Base-by-base conservation (phyloP, 1,139 yeast species). In the Saccharomycopsis crataegensis region DNA sequence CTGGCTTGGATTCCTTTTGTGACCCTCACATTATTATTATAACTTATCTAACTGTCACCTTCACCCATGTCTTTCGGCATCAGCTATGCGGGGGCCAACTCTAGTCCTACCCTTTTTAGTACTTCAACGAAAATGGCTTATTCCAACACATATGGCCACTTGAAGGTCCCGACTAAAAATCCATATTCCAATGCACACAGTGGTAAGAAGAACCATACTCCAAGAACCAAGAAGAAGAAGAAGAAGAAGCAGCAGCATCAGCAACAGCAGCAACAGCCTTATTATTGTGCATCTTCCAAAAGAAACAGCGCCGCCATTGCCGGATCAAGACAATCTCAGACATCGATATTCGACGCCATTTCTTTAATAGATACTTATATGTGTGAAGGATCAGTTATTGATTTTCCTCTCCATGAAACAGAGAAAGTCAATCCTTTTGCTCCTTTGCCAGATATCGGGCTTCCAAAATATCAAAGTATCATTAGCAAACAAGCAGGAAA, bases 291-390 rank as follows among this genome's bases (percentile, higher is more conserved):
- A 2, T 14, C n/a, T 37, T 12, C 41, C 41, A 28, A 43, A 16
- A 43, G 16, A 28, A 37, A 4, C 41, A 37, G 41, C 41, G 16
- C n/a, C 14, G 36, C 38, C 9, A 32, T 33, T 22, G 32, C 16
- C 31, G 28, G 17, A 12, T 8, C 34, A 16, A 45, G 50, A 46
- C 31, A 40, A 32, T 40, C 46, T 12, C 38, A 11, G 11, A 14
- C 14, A 7, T 51, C 52, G 6, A 33, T 54, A 6, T 54, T 34
- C 28, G 57, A 54, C 44, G 55, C 57, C 7, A 22, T 54, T 5
- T 51, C 55, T 12, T 42, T 54, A 11, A 54, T 54, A 8, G 57
- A 54, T 46, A 52, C 47, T 8, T 54, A 54, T 41, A 52, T 54
- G 47, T 49, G 56, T 32, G 57, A 52, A n/a, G 33, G 31, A 16